Evolutionary conservation across 2,329 filamentous ascomycete genomes (phyloP).

Genomic region (Nemania sp.): DNA sequence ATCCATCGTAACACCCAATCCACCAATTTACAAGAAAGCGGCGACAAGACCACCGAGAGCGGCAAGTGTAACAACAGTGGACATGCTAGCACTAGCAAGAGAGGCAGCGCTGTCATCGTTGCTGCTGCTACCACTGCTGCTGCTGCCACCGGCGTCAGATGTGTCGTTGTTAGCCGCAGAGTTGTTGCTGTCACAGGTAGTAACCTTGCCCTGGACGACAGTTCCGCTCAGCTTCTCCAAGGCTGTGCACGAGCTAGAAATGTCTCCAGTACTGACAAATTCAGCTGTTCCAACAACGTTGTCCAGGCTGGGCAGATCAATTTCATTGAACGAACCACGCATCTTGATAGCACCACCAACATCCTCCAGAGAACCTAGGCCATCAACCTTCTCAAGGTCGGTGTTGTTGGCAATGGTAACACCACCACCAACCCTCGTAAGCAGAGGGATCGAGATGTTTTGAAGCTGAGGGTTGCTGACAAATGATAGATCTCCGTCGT

Average conservation of each 20-base stretch:
- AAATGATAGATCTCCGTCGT: slow-evolving; percentile 70
- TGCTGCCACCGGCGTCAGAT: slow-evolving; percentile 27
- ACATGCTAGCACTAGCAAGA: slow-evolving; percentile 60
- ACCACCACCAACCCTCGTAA: slow-evolving; percentile 79
- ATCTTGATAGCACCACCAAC: slow-evolving; percentile 87
- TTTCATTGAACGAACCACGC: slow-evolving; percentile 82
- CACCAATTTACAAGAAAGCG: slow-evolving; percentile 63
- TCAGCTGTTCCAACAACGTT: slow-evolving; percentile 80
- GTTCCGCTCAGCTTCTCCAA: slow-evolving; percentile 62
- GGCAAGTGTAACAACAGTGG: slow-evolving; percentile 55
- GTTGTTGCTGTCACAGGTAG: slow-evolving; percentile 63
- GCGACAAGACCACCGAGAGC: slow-evolving; percentile 38
- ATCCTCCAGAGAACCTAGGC: slow-evolving; percentile 74
- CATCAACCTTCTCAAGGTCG: slow-evolving; percentile 71
- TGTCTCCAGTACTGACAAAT: slow-evolving; percentile 73
- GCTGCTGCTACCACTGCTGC: slow-evolving; percentile 45
- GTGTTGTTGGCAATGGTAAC: slow-evolving; percentile 92
- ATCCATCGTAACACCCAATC: slow-evolving; percentile 17
- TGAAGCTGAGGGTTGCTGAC: slow-evolving; percentile 70
- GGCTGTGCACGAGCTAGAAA: slow-evolving; percentile 64
- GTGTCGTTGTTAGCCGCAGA: slow-evolving; percentile 64
- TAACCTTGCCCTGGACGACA: slow-evolving; percentile 62
- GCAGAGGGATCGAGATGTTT: slow-evolving; percentile 80
- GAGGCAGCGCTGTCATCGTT: slow-evolving; percentile 57
- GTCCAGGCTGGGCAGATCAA: slow-evolving; percentile 74